Evolutionary conservation across 768 basidiomycete species (phyloP), one percentile per base, ranked within the genome.

Genomic region (Cystofilobasidium bisporidii): DNA sequence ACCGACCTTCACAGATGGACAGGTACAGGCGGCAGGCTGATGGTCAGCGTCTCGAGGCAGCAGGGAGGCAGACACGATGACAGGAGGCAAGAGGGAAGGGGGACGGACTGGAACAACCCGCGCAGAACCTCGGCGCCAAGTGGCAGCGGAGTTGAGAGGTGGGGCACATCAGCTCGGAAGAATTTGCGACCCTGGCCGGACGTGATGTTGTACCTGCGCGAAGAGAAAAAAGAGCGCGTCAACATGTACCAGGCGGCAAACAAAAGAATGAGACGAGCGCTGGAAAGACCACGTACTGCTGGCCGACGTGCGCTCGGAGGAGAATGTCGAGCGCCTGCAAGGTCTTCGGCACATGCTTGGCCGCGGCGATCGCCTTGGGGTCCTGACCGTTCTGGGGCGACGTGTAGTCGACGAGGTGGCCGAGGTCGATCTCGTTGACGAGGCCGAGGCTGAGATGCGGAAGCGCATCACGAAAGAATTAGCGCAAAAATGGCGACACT

Each of bases 311-410:
- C 14, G 53, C 28, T 10, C 53, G 26, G 28, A 56, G 4, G 28
- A 56, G 53, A 30, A 56, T 56, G 53, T 56, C 53, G 53, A 56
- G 53, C 26, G 53, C 53, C 53, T 56, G 53, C 15, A 56, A 11
- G 12, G 30, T 30, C 15, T 5, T 18, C 17, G 53, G 53, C 8
- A 56, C 53, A 14, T 28, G 8, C 2, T 4, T 2, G 3, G 53
- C 53, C 2, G 30, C 53, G 2, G 11, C 30, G 30, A 20, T 9
- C 26, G 28, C 28, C 2, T 2, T 3, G 9, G 26, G 28, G 28
- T 30, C 53, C 5, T 1, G 9, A 2, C 28, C 17, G 26, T n/a
- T 22, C 18, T 1, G 3, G 28, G 26, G 28, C 15, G 6, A 8
- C 53, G 53, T 32, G 53, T 56, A 56, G 6, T 32, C 53, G 28